Evolutionary conservation across 2,329 filamentous ascomycete genomes (phyloP), one percentile per base, ranked within the genome.

Genomic region (Onygenales sp.): DNA sequence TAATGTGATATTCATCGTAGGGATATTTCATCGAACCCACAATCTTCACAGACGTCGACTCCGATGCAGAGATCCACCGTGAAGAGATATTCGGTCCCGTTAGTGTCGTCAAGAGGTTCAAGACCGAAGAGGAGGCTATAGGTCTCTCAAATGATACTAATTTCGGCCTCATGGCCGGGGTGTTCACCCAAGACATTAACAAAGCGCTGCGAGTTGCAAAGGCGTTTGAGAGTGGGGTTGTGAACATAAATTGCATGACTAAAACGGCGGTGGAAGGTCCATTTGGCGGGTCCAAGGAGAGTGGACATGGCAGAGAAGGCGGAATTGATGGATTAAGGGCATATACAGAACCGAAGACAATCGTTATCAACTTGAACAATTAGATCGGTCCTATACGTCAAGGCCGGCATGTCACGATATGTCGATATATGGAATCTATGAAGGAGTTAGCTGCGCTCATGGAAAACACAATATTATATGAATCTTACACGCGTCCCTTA

Each of bases 231-330:
- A 46, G 42, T 36, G 51, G 51, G 8, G 47, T 52, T 42, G 51
- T 52, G 11, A 42, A 42, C 21, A 32, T 52, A 7, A 52, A 52
- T 58, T 70, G 67, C 45, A 63, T 73, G 47, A 69, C 65, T 52
- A 57, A 70, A 14, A 62, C 66, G 53, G 71, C 73, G 53, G 59
- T 73, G 42, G 64, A 54, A 4, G 66, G 69, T 2, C 77, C 77
- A 0, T 79, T 80, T 58, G 76, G 77, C 33, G 77, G 77, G 6
- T 70, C 59, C 49, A 80, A 79, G 67, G 68, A 75, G 62, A 74
- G 70, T 54, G 77, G 77, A 0, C 56, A 74, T 13, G 77, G 77
- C 2, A 63, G 76, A 3, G 77, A 80, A 63, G 72, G 72, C 50
- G 76, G 72, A 17, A 71, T 76, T 32, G 65, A 77, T 58, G 74